Base-by-base conservation (phyloP, 345 rosid species). In the Lumnitzera littorea region DNA sequence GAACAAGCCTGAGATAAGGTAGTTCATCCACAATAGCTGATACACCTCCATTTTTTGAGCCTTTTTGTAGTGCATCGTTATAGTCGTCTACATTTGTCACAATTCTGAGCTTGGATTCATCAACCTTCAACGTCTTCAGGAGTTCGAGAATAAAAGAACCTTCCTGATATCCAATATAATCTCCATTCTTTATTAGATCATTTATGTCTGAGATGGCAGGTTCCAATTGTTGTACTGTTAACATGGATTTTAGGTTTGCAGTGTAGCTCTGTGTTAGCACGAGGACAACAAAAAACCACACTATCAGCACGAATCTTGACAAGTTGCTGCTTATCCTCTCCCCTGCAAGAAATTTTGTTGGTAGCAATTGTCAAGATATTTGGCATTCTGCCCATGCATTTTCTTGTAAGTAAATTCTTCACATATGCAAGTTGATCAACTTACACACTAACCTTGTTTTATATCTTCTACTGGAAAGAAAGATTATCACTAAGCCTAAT, bases 221-320 rank as follows among this genome's bases (percentile, higher is more conserved):
- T 48, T 72, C 9, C 1, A 86, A 68, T 24, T 78, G 73, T 3
- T 86, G 79, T 2, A 86, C 77, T 0, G 91, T 84, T 3, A 88
- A 59, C 12, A 80, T 74, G 2, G 95, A 82, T 0, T 89, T 68
- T 15, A 88, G 80, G 58, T 79, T 86, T 11, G 96, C 98, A 0
- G 98, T 80, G 70, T 88, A 91, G 17, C 91, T 84, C 52, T 86
- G 89, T 1, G 79, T 82, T 14, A 91, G 66, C 31, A 88, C 76
- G 2, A 88, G 79, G 2, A 91, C 91, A 9, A 83, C 72, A 16
- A 88, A 86, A n/a, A 72, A 85, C 88, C 95, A 91, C 46, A 83
- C 62, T 56, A 86, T 48, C 31, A 81, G 69, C 67, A 91, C 72
- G 2, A 68, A 0, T 57, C 90, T 67, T 0, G 82, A 72, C 46